Conservation (phyloP, 176 grass and related monocot genomes). For the Melocanna baccifera region DNA sequence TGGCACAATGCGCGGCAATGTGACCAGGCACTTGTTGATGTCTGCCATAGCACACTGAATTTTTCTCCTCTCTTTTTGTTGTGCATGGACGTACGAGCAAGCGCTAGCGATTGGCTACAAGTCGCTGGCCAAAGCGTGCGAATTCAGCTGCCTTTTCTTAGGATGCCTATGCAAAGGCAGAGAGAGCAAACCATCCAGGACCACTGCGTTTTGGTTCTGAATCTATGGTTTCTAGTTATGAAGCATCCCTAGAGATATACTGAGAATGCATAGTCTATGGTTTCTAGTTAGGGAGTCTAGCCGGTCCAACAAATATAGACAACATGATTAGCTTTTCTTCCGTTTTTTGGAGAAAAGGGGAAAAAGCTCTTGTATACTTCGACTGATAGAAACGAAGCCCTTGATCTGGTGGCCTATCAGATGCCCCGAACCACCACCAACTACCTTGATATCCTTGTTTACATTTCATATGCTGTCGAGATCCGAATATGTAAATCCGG, state of each 20-base stretch:
- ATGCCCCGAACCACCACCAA: background rate
- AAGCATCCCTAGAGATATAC: background rate
- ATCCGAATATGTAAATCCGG: too few species aligned
- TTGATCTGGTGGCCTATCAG: background rate
- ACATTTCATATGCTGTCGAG: background rate
- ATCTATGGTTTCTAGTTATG: constrained; percentile 29
- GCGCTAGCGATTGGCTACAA: background rate
- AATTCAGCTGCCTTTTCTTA: background rate
- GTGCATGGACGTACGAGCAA: constrained; percentile 11
- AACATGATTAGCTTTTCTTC: background rate
- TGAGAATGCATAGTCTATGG: constrained; percentile 10
- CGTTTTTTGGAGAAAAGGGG: background rate
- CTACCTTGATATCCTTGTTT: too few species aligned
- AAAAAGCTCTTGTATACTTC: background rate
- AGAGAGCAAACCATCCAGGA: constrained; percentile 32
- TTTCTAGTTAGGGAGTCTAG: constrained; percentile 4
- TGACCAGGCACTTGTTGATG: constrained; percentile 40
- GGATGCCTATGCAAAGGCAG: constrained; percentile 36
- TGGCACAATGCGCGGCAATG: background rate
- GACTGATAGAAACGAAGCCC: background rate
- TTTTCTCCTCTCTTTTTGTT: constrained; percentile 5
- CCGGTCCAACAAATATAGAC: constrained; percentile 39
- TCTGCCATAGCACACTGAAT: constrained; percentile 34
- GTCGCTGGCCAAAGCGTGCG: background rate
- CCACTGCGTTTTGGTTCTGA: constrained; percentile 46